phyloP scores from a whole-genome alignment of 345 rosid genomes.

The Eucalyptus marginata region DNA sequence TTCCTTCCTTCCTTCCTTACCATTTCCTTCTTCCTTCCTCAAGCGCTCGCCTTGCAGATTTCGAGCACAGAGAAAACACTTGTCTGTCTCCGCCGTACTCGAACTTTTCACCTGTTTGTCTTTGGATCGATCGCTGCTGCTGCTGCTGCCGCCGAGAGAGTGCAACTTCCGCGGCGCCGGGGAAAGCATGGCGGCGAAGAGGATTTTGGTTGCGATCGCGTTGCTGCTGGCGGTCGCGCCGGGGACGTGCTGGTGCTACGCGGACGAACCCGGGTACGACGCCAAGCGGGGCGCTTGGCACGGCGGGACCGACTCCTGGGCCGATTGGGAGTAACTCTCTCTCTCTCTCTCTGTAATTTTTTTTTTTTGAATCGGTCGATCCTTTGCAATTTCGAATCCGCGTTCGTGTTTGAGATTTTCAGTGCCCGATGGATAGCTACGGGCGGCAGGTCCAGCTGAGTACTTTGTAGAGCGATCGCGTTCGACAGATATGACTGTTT shows the following conservation, averaged over 20 bases:
- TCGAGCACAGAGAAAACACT: neutral
- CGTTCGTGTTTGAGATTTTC: neutral
- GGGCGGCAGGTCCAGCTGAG: neutral
- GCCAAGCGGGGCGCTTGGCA: neutral
- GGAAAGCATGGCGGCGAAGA: neutral
- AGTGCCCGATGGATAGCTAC: neutral
- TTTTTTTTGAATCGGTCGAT: neutral
- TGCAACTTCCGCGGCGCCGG: neutral
- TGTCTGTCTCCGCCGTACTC: neutral
- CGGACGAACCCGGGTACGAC: neutral
- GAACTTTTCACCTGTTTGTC: neutral
- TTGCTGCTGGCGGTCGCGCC: neutral
- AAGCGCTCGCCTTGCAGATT: neutral
- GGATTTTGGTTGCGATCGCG: neutral
- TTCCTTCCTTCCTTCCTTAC: neutral
- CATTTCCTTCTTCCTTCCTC: neutral
- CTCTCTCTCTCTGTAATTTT: neutral
- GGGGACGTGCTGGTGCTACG: neutral
- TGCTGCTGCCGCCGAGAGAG: neutral
- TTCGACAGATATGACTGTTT: neutral
- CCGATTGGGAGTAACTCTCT: neutral
- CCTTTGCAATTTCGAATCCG: neutral
- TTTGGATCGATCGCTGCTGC: neutral
- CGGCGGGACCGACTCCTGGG: neutral
- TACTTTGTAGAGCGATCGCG: neutral